phyloP scores from a whole-genome alignment of 352 stramenopile species.

The Pythium folliculosum region DNA sequence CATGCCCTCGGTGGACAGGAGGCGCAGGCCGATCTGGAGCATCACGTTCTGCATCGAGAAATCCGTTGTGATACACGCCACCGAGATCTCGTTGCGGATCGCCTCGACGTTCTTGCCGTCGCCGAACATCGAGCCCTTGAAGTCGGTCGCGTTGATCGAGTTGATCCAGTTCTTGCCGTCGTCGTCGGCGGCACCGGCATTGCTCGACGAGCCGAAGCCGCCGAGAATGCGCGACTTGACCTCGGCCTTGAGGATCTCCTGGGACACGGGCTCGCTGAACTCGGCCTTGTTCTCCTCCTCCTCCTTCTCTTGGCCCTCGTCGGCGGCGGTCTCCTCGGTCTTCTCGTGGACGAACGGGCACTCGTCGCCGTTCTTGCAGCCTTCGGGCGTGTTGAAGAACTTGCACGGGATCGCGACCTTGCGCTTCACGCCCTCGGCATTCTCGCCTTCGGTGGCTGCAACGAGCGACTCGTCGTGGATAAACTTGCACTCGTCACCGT shows the following conservation, averaged over 20 bases:
- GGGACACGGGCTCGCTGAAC: conserved; percentile 39
- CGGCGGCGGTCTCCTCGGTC: conserved; percentile 27
- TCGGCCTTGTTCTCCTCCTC: conserved; percentile 31
- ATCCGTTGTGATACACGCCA: conserved; percentile 88
- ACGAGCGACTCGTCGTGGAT: conserved; percentile 61
- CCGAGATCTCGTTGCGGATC: conserved; percentile 49
- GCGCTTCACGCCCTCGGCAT: conserved; percentile 22
- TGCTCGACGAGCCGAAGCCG: conserved; percentile 75
- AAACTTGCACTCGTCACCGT: conserved; percentile 78
- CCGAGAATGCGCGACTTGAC: conserved; percentile 89
- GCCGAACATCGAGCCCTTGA: conserved; percentile 73
- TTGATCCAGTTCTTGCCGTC: conserved; percentile 91
- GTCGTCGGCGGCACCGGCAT: conserved; percentile 72
- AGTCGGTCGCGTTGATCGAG: conserved; percentile 59
- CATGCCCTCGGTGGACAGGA: conserved; percentile 84
- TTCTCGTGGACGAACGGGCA: conserved; percentile 76
- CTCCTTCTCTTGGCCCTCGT: conserved; percentile 17
- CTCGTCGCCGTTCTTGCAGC: conserved; percentile 71
- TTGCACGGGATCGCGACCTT: conserved; percentile 78
- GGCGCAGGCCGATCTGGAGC: conserved; percentile 86
- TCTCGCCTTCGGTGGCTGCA: neutral
- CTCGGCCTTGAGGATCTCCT: conserved; percentile 71
- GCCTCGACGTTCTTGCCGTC: conserved; percentile 66
- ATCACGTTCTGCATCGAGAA: conserved; percentile 91
- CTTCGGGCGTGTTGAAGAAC: conserved; percentile 73